phyloP scores from a whole-genome alignment of 2,329 filamentous ascomycete species.

The Cordyceps tenuipes region DNA sequence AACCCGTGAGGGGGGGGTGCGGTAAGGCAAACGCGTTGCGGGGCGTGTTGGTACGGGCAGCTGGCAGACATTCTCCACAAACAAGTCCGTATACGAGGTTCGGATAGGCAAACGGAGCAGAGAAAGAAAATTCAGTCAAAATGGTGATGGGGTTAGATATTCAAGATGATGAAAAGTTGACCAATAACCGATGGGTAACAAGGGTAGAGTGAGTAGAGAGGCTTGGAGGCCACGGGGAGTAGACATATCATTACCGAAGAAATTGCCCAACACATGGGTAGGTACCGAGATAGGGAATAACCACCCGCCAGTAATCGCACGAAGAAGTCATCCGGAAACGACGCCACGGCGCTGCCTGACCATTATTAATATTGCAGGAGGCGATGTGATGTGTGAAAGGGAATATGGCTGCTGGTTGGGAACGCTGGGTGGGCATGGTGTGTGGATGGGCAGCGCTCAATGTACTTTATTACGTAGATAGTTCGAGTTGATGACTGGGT shows the following conservation, averaged over 20 bases:
- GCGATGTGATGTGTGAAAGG: not conserved
- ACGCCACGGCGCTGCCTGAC: not conserved
- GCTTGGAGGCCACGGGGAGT: too few species aligned
- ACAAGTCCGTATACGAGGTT: not conserved
- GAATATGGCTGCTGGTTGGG: not conserved
- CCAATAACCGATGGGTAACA: too few species aligned
- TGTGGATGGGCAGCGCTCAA: not conserved
- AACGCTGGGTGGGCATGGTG: not conserved
- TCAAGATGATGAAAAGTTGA: not conserved
- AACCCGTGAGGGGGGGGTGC: not conserved
- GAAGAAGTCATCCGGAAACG: not conserved
- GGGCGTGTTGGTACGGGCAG: not conserved
- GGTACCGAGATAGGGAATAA: too few species aligned
- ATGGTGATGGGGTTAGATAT: too few species aligned
- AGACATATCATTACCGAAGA: too few species aligned
- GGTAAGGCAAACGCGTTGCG: not conserved
- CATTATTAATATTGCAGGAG: not conserved
- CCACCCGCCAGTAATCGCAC: not conserved
- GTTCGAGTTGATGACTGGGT: too few species aligned
- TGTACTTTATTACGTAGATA: too few species aligned
- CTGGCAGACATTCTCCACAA: not conserved
- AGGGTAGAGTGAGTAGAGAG: too few species aligned
- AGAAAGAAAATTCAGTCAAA: not conserved
- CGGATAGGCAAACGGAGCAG: not conserved
- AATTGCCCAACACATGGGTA: too few species aligned